phyloP scores from a whole-genome alignment of 306 rosid genomes.

The Sphenostylis stenocarpa region DNA sequence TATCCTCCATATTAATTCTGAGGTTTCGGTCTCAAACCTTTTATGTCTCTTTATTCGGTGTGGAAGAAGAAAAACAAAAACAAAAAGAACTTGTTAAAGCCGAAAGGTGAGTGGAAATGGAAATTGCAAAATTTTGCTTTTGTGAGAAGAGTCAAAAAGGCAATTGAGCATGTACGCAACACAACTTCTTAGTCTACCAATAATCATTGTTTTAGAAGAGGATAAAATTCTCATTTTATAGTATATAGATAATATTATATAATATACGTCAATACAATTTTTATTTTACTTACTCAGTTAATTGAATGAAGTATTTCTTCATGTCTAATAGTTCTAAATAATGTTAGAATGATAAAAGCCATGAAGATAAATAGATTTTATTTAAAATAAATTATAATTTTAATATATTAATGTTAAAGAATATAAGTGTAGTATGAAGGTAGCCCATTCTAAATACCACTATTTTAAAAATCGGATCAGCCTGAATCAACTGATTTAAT shows the following conservation, averaged over 20 bases:
- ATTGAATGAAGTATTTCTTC: no score
- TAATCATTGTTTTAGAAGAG: neutral
- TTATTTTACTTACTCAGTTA: no score
- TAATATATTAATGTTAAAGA: no score
- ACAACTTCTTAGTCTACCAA: neutral
- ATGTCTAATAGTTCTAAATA: no score
- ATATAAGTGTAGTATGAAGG: no score
- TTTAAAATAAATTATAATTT: no score
- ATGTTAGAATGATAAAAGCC: neutral
- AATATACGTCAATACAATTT: no score
- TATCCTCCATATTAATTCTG: neutral
- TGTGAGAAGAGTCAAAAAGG: conserved; percentile 3
- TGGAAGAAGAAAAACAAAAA: neutral
- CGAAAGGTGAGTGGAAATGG: neutral
- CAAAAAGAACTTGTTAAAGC: neutral
- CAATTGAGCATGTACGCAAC: neutral
- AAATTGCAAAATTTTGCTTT: conserved; percentile 19
- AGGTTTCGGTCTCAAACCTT: neutral
- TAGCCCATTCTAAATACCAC: no score
- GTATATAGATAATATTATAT: no score
- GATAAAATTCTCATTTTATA: no score
- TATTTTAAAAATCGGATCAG: no score
- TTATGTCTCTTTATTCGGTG: conserved; percentile 17
- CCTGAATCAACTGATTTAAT: no score
- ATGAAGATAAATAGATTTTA: neutral